Conservation (phyloP, 768 basidiomycete species). For the Cystoderma amianthinum region DNA sequence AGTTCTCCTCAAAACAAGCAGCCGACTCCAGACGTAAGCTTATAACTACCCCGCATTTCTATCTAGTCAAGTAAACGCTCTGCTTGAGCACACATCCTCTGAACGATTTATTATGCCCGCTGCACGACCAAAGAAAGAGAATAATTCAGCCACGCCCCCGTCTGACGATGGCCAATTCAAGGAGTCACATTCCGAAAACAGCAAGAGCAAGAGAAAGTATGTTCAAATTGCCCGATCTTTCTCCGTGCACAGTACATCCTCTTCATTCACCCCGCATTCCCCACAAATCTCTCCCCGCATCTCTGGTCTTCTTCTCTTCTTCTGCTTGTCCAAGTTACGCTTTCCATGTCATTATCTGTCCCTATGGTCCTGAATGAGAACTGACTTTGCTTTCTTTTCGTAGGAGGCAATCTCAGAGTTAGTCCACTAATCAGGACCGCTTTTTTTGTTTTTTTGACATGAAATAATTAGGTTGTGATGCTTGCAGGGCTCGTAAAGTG, state of each 20-base stretch:
- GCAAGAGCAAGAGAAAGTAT: slow-evolving; percentile 77
- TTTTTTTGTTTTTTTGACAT: slow-evolving; percentile 30
- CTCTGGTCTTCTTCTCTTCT: slow-evolving; percentile 17
- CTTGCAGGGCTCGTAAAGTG: slow-evolving; percentile 82
- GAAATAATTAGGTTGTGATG: slow-evolving; percentile 87
- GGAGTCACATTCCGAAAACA: slow-evolving; percentile 56
- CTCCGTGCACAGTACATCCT: slow-evolving; percentile 36
- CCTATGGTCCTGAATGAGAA: no score
- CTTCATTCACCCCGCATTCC: slow-evolving; percentile 35
- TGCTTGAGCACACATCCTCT: no score
- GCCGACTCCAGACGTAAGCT: slow-evolving; percentile 15
- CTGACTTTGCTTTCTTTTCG: slow-evolving; percentile 15
- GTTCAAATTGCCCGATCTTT: slow-evolving; percentile 50
- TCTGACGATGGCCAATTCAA: slow-evolving; percentile 56
- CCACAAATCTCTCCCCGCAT: slow-evolving; percentile 26
- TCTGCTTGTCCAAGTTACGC: slow-evolving; percentile 8
- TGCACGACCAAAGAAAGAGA: slow-evolving; percentile 62
- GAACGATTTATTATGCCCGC: slow-evolving; percentile 67
- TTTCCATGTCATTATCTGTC: slow-evolving; percentile 32
- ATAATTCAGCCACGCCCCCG: slow-evolving; percentile 51
- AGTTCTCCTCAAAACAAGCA: slow-evolving; percentile 25
- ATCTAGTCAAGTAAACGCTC: slow-evolving; percentile 6
- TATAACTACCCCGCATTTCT: background rate
- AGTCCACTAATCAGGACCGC: slow-evolving; percentile 31
- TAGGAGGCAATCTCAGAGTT: no score